Evolutionary conservation across 257 asterid species (phyloP).

Genomic region (Gentiana dahurica): DNA sequence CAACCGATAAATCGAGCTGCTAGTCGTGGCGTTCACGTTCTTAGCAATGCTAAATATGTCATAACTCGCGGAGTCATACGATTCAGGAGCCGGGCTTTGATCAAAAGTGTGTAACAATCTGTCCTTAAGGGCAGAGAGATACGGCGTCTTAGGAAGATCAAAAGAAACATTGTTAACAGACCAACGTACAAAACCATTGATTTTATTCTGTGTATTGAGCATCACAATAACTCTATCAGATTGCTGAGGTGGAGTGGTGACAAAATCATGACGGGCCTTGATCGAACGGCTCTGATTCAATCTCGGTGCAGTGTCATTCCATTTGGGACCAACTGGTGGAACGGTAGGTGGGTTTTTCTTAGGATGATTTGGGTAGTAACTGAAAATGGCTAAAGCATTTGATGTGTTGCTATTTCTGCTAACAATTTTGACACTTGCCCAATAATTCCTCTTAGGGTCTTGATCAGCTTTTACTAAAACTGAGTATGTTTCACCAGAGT

Average conservation of each 20-base stretch:
- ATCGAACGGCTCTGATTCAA: slow-evolving; percentile 40
- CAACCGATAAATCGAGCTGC: slow-evolving; percentile 45
- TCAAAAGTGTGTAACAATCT: slow-evolving; percentile 29
- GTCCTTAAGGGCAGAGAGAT: slow-evolving; percentile 47
- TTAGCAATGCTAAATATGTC: slow-evolving; percentile 22
- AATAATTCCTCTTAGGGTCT: slow-evolving; percentile 64
- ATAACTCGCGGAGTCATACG: slow-evolving; percentile 32
- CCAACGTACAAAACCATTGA: slow-evolving; percentile 47
- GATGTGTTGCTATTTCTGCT: slow-evolving; percentile 45
- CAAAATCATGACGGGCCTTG: slow-evolving; percentile 36
- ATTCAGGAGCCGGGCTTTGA: slow-evolving; percentile 49
- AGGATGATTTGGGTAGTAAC: slow-evolving; percentile 69
- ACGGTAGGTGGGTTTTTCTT: slow-evolving; percentile 32
- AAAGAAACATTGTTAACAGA: slow-evolving; percentile 75
- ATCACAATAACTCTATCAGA: slow-evolving; percentile 65
- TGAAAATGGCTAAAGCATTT: slow-evolving; percentile 53
- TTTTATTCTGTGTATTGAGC: slow-evolving; percentile 73
- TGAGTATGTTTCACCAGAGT: slow-evolving; percentile 84
- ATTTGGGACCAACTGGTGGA: slow-evolving; percentile 53
- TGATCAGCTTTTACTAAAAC: slow-evolving; percentile 63
- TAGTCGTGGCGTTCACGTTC: slow-evolving; percentile 49
- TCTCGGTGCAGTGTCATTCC: slow-evolving; percentile 48
- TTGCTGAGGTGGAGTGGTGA: slow-evolving; percentile 46
- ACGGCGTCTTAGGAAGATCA: slow-evolving; percentile 62
- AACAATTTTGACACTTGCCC: slow-evolving; percentile 53